phyloP scores from a whole-genome alignment of 2,329 filamentous ascomycete species.

The Aspergillus hiratsukae region DNA sequence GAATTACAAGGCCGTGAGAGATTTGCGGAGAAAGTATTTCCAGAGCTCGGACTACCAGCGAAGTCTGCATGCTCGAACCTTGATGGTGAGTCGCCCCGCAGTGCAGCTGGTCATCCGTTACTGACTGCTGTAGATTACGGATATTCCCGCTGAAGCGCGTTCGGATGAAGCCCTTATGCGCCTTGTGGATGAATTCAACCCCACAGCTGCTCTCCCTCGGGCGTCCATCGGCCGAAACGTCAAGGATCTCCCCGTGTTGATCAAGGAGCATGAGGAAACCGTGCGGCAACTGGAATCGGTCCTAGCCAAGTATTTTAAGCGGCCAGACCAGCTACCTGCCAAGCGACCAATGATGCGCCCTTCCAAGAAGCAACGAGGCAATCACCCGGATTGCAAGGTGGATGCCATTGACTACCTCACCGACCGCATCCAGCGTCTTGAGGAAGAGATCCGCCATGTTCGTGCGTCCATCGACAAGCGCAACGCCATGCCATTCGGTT shows the following conservation, averaged over 20 bases:
- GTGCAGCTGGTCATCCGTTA: background rate
- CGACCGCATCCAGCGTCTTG: slow-evolving; percentile 74
- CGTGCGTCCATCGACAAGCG: slow-evolving; percentile 78
- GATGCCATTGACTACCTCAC: slow-evolving; percentile 95
- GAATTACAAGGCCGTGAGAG: slow-evolving; percentile 73
- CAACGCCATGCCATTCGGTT: slow-evolving; percentile 85
- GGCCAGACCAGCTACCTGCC: slow-evolving; percentile 73
- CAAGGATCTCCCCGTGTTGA: slow-evolving; percentile 79
- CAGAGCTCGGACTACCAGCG: slow-evolving; percentile 81
- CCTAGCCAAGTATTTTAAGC: slow-evolving; percentile 83
- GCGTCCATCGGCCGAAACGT: slow-evolving; percentile 87
- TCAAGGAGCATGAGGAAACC: slow-evolving; percentile 73
- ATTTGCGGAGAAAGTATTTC: slow-evolving; percentile 73
- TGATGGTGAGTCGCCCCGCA: slow-evolving; percentile 44
- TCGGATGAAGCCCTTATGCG: slow-evolving; percentile 84
- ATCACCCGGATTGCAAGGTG: slow-evolving; percentile 66
- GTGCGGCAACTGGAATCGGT: slow-evolving; percentile 80
- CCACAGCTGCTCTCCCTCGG: slow-evolving; percentile 71
- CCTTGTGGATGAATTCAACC: slow-evolving; percentile 74
- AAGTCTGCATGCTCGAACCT: slow-evolving; percentile 69
- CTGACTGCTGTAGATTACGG: slow-evolving; percentile 59
- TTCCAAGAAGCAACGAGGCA: slow-evolving; percentile 71
- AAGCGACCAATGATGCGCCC: slow-evolving; percentile 74
- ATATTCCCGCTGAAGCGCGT: slow-evolving; percentile 71
- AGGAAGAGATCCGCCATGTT: slow-evolving; percentile 78